Evolutionary conservation across 2,329 filamentous ascomycete genomes (phyloP).

Genomic region (Parafenestella ontariensis): DNA sequence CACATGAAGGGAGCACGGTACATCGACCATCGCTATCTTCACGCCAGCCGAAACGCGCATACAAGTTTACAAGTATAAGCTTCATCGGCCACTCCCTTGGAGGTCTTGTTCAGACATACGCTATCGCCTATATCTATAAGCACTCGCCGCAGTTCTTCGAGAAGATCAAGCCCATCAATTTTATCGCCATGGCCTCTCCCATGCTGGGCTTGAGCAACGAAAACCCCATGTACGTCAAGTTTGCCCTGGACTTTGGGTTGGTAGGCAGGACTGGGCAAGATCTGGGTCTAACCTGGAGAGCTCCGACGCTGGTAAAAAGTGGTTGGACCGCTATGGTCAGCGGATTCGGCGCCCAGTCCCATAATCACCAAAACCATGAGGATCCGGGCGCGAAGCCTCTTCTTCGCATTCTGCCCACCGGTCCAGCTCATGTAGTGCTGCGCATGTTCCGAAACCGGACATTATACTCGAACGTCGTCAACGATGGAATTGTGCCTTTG

Average conservation of each 20-base stretch:
- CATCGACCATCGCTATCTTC: slow-evolving; percentile 57
- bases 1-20: slow-evolving; percentile 68
- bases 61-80: slow-evolving; percentile 91
- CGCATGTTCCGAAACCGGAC: slow-evolving; percentile 90
- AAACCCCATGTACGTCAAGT: slow-evolving; percentile 96
- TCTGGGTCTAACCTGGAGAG: slow-evolving; percentile 90
- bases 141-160: slow-evolving; percentile 92
- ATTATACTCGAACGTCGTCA: slow-evolving; percentile 95
- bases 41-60: slow-evolving; percentile 63
- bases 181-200: slow-evolving; percentile 85
- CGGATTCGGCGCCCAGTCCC: slow-evolving; percentile 71
- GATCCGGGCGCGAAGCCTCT: slow-evolving; percentile 88
- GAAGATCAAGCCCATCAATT: slow-evolving; percentile 85
- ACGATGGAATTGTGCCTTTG: slow-evolving; percentile 94
- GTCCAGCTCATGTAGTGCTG: slow-evolving; percentile 85
- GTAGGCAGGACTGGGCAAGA: slow-evolving; percentile 97
- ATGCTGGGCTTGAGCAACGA: slow-evolving; percentile 95
- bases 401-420: slow-evolving; percentile 85
- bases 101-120: slow-evolving; percentile 89
- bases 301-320: slow-evolving; percentile 82
- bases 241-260: slow-evolving; percentile 93
- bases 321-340: slow-evolving; percentile 90
- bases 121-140: slow-evolving; percentile 95
- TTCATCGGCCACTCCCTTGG: slow-evolving; percentile 93
- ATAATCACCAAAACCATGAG: slow-evolving; percentile 61